Conservation (phyloP, 2,329 filamentous ascomycete genomes). For the Aphanocladium album region DNA sequence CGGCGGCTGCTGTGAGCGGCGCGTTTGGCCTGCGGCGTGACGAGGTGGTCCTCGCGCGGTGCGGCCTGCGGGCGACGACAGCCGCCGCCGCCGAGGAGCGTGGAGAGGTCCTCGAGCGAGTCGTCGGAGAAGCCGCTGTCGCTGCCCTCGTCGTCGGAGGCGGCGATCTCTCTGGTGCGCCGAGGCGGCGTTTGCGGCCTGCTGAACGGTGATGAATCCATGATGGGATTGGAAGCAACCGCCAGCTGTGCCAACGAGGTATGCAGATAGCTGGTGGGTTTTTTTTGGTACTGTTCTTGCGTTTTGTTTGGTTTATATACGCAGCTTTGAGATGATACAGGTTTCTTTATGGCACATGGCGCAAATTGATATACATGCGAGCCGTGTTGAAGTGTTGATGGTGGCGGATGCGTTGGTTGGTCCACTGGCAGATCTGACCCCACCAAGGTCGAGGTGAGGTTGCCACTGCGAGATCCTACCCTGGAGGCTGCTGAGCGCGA, state of each 20-base stretch:
- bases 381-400: not conserved
- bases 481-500: not conserved
- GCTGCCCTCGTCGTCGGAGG: slow-evolving; percentile 67
- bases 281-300: not conserved
- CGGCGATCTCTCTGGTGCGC: slow-evolving; percentile 48
- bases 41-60: slow-evolving; percentile 12
- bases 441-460: not conserved
- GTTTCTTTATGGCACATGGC: not conserved
- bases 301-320: too few relatives aligned
- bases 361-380: not conserved
- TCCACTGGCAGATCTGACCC: not conserved
- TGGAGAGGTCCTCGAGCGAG: slow-evolving; percentile 49
- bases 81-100: slow-evolving; percentile 24
- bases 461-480: not conserved
- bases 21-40: slow-evolving; percentile 20
- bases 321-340: not conserved
- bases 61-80: not conserved
- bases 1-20: slow-evolving; percentile 45
- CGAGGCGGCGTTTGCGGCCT: slow-evolving; percentile 36
- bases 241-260: not conserved
- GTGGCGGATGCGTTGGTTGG: not conserved
- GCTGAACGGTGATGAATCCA: slow-evolving; percentile 24
- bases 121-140: slow-evolving; percentile 50
- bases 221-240: not conserved
- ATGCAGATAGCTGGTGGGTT: not conserved